Evolutionary conservation across 2,329 filamentous ascomycete species (phyloP), one percentile per base, ranked within the genome.

Genomic region (Diaporthe velutina): DNA sequence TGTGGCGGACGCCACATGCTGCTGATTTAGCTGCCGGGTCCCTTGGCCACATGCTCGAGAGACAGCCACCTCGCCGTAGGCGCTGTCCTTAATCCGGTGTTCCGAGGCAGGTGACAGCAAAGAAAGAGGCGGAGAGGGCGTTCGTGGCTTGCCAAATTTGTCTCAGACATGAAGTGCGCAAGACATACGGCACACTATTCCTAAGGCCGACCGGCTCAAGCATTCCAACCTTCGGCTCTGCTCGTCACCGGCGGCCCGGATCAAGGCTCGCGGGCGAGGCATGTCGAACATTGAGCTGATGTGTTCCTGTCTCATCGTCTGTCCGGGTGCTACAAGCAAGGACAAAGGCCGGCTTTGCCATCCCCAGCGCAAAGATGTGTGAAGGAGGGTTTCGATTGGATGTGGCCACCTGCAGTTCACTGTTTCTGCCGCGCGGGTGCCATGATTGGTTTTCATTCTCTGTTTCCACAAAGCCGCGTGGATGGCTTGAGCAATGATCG

Each of bases 101-200:
- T 15, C 45, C 22, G 64, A 40, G n/a, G 33, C 64, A 40, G 64
- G 33, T 67, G 64, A 40, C 40, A 66, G 28, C 42, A 30, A n/a
- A 64, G 48, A 38, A 33, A 40, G 64, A 40, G 45, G 64, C 45
- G 40, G 64, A 25, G 22, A 52, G n/a, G 22, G 15, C 33, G 25
- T 67, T 54, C 64, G 33, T 52, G 45, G 64, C 64, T 54, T 54
- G 48, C 45, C 64, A 68, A 54, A 9, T 25, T 38, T 40, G 64
- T 40, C 64, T 68, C 64, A 68, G 64, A 54, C 64, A 52, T 38
- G 7, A 22, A 38, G 3, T 19, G 22, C n/a, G 61, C 45, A 50
- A 48, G 60, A 67, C 12, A 35, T 19, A 67, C 38, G 19, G 42
- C 38, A 33, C 25, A 48, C 25, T 22, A 45, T 30, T 42, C 25